Conservation (phyloP, 2,329 filamentous ascomycete genomes). For the Cercospora beticola region DNA sequence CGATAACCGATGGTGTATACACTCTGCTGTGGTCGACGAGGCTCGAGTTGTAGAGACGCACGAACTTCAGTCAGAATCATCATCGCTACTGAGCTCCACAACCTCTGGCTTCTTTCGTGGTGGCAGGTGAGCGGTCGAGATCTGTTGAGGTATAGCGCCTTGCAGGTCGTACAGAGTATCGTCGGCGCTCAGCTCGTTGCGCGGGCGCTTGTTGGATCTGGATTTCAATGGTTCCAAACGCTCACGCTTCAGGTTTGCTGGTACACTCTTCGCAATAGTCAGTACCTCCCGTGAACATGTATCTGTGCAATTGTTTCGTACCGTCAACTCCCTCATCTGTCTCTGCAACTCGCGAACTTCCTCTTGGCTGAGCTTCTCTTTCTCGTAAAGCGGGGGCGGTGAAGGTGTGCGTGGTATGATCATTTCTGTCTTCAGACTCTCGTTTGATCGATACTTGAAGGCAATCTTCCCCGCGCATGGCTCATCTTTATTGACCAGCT, state of each 20-base stretch:
- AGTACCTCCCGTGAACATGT: no score
- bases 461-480: no score
- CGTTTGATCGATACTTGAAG: slow-evolving; percentile 7
- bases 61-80: background rate
- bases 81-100: background rate
- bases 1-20: no score
- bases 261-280: background rate
- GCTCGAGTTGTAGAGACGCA: no score
- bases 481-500: no score
- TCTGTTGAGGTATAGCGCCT: slow-evolving; percentile 9
- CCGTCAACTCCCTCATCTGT: background rate
- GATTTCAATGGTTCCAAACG: no score
- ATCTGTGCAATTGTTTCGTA: no score
- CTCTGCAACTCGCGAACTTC: slow-evolving; percentile 21
- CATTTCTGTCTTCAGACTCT: slow-evolving; percentile 16
- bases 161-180: background rate
- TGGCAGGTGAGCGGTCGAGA: slow-evolving; percentile 7
- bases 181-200: slow-evolving; percentile 18
- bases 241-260: slow-evolving; percentile 26
- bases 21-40: no score
- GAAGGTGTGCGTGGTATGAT: slow-evolving; percentile 23
- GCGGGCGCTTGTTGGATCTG: slow-evolving; percentile 9
- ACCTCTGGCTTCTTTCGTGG: background rate
- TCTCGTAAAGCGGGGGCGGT: slow-evolving; percentile 19
- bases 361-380: slow-evolving; percentile 13